phyloP scores from a whole-genome alignment of 106 monocot species.

The Dioscorea zingiberensis region DNA sequence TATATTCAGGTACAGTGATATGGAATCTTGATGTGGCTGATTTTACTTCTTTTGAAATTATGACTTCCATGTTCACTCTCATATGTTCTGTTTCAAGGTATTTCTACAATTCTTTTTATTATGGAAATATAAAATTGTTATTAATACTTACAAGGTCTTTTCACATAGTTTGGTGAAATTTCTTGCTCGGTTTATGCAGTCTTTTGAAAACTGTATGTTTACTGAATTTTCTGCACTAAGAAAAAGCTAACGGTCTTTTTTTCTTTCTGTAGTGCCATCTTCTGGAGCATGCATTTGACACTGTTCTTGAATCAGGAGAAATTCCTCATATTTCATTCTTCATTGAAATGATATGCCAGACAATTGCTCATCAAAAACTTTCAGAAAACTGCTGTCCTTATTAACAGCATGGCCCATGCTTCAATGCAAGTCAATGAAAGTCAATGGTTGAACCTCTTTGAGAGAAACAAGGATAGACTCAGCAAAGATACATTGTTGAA shows the following conservation, averaged over 20 bases:
- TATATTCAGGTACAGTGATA: too few species aligned
- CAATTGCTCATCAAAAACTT: conserved; percentile 38
- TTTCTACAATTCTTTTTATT: too few species aligned
- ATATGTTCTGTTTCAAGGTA: too few species aligned
- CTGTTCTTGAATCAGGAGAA: conserved; percentile 58
- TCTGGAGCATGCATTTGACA: conserved; percentile 87
- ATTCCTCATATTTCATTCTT: conserved; percentile 65
- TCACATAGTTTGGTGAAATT: too few species aligned
- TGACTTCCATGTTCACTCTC: too few species aligned
- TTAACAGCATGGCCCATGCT: conserved; percentile 80
- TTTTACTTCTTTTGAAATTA: too few species aligned
- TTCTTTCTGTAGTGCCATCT: conserved; percentile 61
- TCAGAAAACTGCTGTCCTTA: conserved; percentile 32
- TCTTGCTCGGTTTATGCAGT: too few species aligned
- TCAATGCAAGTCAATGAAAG: conserved; percentile 58
- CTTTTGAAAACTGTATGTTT: too few species aligned
- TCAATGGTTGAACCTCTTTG: conserved; percentile 55
- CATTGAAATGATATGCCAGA: conserved; percentile 60
- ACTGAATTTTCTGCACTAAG: too few species aligned
- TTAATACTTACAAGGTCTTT: too few species aligned
- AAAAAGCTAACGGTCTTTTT: conserved; percentile 2
- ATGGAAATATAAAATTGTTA: too few species aligned
- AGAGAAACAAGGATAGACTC: conserved; percentile 31
- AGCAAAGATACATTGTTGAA: conserved; percentile 22
- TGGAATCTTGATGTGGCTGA: too few species aligned